These are phyloP conservation scores for Conticribra guillardii DNA, from an alignment of 108 stramenopile genomes.

Conservation along the genomic window DNA sequence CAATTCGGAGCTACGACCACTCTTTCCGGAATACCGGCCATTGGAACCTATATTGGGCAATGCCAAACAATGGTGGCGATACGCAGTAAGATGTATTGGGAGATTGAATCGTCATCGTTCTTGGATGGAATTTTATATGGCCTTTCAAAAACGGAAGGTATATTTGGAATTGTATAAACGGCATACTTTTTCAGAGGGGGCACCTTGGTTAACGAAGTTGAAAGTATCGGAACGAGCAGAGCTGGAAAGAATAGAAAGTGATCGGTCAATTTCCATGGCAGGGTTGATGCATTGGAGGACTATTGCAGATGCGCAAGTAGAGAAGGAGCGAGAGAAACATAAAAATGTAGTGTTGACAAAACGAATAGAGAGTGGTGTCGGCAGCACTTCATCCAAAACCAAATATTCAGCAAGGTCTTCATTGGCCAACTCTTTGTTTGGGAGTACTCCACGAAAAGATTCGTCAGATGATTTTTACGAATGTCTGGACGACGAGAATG, in stretches of 20 bases:
- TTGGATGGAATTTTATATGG: constrained; percentile 76
- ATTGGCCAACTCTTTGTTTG: constrained; percentile 28
- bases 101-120: constrained; percentile 70
- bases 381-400: background rate
- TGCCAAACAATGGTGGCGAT: constrained; percentile 81
- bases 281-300: constrained; percentile 88
- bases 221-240: constrained; percentile 48
- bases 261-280: constrained; percentile 73
- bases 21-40: constrained; percentile 90
- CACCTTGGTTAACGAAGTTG: constrained; percentile 70
- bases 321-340: constrained; percentile 58
- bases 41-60: constrained; percentile 23
- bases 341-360: background rate
- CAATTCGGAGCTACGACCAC: constrained; percentile 40
- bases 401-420: background rate
- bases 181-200: constrained; percentile 46
- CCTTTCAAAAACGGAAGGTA: constrained; percentile 70
- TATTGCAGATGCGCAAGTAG: constrained; percentile 80
- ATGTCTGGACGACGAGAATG: constrained; percentile 46
- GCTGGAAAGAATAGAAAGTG: constrained; percentile 63
- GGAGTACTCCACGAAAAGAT: constrained; percentile 40
- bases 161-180: constrained; percentile 83
- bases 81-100: constrained; percentile 80
- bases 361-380: background rate
- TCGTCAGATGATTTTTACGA: constrained; percentile 8